Conservation (phyloP, 495 filamentous ascomycete genomes). For the Aspergillus diversus region DNA sequence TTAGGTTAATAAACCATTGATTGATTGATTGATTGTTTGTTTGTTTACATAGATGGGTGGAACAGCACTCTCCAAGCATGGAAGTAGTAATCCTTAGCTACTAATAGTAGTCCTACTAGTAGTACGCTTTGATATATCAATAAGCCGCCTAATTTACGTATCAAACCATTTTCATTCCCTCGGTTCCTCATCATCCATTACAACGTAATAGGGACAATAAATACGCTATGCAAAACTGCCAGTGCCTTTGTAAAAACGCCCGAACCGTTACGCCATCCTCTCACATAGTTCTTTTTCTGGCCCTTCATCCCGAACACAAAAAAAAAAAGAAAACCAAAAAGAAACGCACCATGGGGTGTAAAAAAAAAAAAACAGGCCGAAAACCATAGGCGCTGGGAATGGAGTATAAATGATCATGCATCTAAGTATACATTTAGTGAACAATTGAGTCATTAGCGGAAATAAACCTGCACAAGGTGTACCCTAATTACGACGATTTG, state of each 20-base stretch:
- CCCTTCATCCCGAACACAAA: conserved; percentile 1
- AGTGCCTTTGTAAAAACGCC: background rate
- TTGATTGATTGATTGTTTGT: no score
- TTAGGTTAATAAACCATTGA: no score
- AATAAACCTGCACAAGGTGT: background rate
- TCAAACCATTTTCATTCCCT: conserved; percentile 4
- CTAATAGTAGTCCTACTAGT: background rate
- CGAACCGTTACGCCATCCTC: conserved; percentile 15
- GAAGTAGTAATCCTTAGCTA: background rate
- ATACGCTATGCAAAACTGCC: conserved; percentile 15
- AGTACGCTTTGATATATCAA: no score
- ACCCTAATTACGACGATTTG: background rate
- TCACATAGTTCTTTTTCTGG: conserved; percentile 1
- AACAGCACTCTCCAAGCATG: no score
- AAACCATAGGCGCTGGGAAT: background rate
- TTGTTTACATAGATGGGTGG: no score
- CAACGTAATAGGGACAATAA: background rate
- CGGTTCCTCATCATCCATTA: conserved; percentile 15
- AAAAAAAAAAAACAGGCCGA: conserved; percentile 1
- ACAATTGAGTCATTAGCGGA: background rate
- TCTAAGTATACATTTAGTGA: conserved; percentile 19
- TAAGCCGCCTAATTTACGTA: background rate
- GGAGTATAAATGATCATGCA: background rate
- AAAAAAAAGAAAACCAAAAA: conserved; percentile 10
- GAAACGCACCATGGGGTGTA: background rate